Evolutionary conservation across 108 stramenopile species (phyloP).

Genomic region (Hondaea fermentalgiana): DNA sequence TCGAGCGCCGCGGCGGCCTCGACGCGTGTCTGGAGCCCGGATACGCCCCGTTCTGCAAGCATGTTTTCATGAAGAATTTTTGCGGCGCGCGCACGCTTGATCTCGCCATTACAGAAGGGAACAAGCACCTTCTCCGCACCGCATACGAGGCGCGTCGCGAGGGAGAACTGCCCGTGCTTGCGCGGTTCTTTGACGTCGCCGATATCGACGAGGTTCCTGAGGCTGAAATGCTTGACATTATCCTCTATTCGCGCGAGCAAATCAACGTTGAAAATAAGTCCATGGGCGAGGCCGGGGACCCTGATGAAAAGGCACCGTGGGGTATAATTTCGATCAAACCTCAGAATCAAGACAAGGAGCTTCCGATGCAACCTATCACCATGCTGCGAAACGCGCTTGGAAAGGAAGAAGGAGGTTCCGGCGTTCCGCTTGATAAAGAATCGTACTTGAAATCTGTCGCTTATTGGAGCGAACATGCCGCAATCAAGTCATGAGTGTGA

Average conservation of each 20-base stretch:
- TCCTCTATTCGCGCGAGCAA: constrained; percentile 86
- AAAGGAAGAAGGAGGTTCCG: constrained; percentile 79
- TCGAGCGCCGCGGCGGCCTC: neutral
- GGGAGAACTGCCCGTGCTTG: constrained; percentile 77
- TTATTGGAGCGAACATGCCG: constrained; percentile 76
- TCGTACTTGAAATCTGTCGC: constrained; percentile 68
- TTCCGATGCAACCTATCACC: constrained; percentile 95
- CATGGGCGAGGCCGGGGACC: constrained; percentile 56
- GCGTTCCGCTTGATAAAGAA: constrained; percentile 62
- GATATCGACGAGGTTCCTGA: constrained; percentile 54
- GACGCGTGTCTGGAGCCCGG: constrained; percentile 57
- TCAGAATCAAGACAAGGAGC: constrained; percentile 77
- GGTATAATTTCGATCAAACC: constrained; percentile 94
- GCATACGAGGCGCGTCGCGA: constrained; percentile 79
- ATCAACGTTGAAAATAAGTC: constrained; percentile 71
- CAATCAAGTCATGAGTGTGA: constrained; percentile 14
- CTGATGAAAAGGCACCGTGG: constrained; percentile 63
- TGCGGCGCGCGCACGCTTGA: constrained; percentile 63
- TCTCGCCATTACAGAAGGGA: constrained; percentile 64
- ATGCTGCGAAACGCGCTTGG: constrained; percentile 95
- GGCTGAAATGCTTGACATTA: constrained; percentile 80
- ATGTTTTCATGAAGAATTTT: constrained; percentile 83
- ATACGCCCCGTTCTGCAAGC: constrained; percentile 98
- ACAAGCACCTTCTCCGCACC: constrained; percentile 64
- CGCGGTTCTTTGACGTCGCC: constrained; percentile 63